Conservation (phyloP, 2,329 filamentous ascomycete species). For the Ascochyta koolunga region DNA sequence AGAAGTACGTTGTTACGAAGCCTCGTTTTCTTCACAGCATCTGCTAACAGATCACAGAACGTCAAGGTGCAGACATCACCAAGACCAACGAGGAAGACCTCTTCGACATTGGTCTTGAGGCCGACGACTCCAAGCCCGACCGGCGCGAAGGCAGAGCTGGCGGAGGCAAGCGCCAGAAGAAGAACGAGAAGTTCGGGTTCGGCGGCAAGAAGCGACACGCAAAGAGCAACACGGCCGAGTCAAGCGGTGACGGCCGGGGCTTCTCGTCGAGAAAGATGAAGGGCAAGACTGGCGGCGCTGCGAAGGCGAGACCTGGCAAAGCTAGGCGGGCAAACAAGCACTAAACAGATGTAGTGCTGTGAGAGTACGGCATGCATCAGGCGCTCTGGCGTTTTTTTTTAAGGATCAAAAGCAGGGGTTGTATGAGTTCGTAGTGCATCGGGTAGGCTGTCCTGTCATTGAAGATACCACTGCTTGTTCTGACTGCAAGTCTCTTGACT, state of each 20-base stretch:
- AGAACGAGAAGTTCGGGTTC: constrained; percentile 92
- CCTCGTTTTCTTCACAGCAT: too few relatives aligned
- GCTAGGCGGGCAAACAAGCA: constrained; percentile 41
- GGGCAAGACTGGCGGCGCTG: constrained; percentile 47
- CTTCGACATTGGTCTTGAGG: constrained; percentile 81
- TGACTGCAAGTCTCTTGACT: neutral
- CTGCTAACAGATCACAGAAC: constrained; percentile 65
- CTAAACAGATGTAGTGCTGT: constrained; percentile 14
- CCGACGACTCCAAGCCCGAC: constrained; percentile 55
- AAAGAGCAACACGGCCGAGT: constrained; percentile 89
- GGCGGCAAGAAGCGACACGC: constrained; percentile 91
- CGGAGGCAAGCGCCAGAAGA: constrained; percentile 84
- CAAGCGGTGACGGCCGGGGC: constrained; percentile 77
- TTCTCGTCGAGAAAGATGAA: constrained; percentile 92
- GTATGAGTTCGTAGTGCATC: neutral
- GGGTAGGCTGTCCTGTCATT: constrained; percentile 7
- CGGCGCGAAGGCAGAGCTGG: constrained; percentile 42
- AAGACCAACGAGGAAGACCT: constrained; percentile 79
- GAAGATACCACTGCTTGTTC: constrained; percentile 26
- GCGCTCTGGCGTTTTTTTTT: constrained; percentile 34
- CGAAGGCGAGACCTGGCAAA: constrained; percentile 43
- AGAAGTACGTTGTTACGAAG: constrained; percentile 86
- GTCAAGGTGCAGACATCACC: constrained; percentile 72
- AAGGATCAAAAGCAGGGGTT: constrained; percentile 20
- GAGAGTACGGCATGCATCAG: constrained; percentile 22